A percentile compares a stretch with the other conserved stretches of the same genome.
phyloP scores from a whole-genome alignment of 192 early-diverging fungal species.

The Phycomyces nitens region DNA sequence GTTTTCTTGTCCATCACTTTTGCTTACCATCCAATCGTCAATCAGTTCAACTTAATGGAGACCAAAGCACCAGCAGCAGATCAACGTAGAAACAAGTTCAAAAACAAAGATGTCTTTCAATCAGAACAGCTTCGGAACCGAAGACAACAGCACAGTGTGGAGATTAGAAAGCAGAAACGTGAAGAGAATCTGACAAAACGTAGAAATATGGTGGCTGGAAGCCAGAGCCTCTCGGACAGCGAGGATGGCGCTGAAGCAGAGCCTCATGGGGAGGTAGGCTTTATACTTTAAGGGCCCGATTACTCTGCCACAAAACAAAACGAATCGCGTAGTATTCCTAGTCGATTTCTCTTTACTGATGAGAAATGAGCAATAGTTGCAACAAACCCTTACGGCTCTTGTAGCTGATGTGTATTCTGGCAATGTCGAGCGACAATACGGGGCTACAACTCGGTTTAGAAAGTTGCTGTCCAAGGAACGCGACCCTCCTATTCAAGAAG shows the following conservation, averaged over 20 bases:
- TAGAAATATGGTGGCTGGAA: slow-evolving; percentile 35
- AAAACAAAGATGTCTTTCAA: slow-evolving; percentile 59
- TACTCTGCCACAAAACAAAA: slow-evolving; percentile 1
- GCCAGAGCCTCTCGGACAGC: slow-evolving; percentile 32
- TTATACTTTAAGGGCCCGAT: no score
- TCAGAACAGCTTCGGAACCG: slow-evolving; percentile 43
- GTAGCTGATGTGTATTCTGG: slow-evolving; percentile 30
- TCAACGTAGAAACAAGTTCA: slow-evolving; percentile 46
- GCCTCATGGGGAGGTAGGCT: slow-evolving; percentile 10
- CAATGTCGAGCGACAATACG: slow-evolving; percentile 42
- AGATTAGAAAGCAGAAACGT: slow-evolving; percentile 46
- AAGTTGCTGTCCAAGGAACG: slow-evolving; percentile 49
- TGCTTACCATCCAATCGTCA: neutral
- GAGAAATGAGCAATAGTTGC: neutral
- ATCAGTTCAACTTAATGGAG: slow-evolving; percentile 5
- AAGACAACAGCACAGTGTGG: slow-evolving; percentile 43
- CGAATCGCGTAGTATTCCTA: no score
- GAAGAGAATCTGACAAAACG: slow-evolving; percentile 48
- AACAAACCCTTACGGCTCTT: neutral
- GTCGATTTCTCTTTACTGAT: neutral
- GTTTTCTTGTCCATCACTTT: no score
- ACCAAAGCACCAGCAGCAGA: slow-evolving; percentile 1
- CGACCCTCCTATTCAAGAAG: slow-evolving; percentile 50
- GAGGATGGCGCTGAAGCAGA: slow-evolving; percentile 36
- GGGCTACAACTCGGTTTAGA: slow-evolving; percentile 41